Evolutionary conservation across 2,329 filamentous ascomycete genomes (phyloP).

Genomic region (Albophoma yamanashiensis): DNA sequence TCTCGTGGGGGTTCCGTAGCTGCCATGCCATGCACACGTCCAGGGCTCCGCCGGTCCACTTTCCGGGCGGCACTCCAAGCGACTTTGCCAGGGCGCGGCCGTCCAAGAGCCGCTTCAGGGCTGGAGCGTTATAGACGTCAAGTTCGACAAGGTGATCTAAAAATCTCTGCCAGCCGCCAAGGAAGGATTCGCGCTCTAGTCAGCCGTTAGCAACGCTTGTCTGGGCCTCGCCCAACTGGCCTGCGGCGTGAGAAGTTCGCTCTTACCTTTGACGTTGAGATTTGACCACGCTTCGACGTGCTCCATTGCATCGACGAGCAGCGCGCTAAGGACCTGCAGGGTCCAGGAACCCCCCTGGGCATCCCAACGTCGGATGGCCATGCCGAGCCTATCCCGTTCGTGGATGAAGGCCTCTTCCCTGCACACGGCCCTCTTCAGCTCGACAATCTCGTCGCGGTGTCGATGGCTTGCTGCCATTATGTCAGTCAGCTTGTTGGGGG

Average conservation of each 20-base stretch:
- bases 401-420: conserved; percentile 31
- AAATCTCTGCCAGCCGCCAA: conserved; percentile 42
- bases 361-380: conserved; percentile 67
- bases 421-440: conserved; percentile 44
- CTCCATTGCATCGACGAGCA: conserved; percentile 52
- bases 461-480: conserved; percentile 54
- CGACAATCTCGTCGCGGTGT: conserved; percentile 53
- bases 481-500: conserved; percentile 63
- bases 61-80: conserved; percentile 60
- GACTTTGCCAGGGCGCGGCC: conserved; percentile 62
- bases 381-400: conserved; percentile 56
- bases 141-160: conserved; percentile 43
- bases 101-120: conserved; percentile 56
- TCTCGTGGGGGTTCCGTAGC: conserved; percentile 60
- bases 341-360: conserved; percentile 52
- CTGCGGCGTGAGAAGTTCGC: background rate
- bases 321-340: conserved; percentile 55
- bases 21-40: conserved; percentile 83
- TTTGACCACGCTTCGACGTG: conserved; percentile 19
- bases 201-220: background rate
- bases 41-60: conserved; percentile 75
- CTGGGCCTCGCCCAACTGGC: background rate
- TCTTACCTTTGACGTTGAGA: background rate
- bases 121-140: conserved; percentile 45
- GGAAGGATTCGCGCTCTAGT: conserved; percentile 32